Evolutionary conservation across 164 flowering plant species (phyloP).

Genomic region (Vitis riparia): DNA sequence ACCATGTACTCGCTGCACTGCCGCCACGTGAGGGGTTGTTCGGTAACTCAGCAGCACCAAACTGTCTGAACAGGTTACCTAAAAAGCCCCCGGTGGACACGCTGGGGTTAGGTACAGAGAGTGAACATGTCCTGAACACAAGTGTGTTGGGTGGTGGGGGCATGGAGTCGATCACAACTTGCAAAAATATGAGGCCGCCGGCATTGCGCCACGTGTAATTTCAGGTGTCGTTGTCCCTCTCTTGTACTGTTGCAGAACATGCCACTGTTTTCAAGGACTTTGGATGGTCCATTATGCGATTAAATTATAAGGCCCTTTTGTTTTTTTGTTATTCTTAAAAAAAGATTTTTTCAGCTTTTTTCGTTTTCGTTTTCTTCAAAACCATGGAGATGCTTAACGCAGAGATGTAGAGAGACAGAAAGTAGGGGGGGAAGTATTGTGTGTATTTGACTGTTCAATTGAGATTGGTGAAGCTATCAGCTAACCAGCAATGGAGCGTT

Average conservation of each 20-base stretch:
- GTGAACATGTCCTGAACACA: too few relatives aligned
- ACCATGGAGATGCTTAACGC: constrained; percentile 1
- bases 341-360: constrained; percentile 1
- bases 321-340: neutral
- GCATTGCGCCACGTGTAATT: constrained; percentile 12
- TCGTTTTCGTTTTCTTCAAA: constrained; percentile 11
- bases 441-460: neutral
- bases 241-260: neutral
- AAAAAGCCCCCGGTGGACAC: too few relatives aligned
- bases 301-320: neutral
- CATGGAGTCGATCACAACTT: constrained; percentile 2
- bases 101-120: too few relatives aligned
- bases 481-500: constrained; percentile 28
- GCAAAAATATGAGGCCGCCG: constrained; percentile 2
- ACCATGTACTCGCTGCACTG: too few relatives aligned
- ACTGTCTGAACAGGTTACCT: too few relatives aligned
- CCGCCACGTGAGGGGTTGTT: too few relatives aligned
- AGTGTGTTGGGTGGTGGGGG: too few relatives aligned
- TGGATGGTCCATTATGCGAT: neutral
- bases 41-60: too few relatives aligned
- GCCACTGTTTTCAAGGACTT: neutral
- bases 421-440: constrained; percentile 2
- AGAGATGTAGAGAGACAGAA: constrained; percentile 3
- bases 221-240: neutral
- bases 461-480: neutral